Evolutionary conservation across 768 basidiomycete species (phyloP).

Genomic region (Collybia mongolica): DNA sequence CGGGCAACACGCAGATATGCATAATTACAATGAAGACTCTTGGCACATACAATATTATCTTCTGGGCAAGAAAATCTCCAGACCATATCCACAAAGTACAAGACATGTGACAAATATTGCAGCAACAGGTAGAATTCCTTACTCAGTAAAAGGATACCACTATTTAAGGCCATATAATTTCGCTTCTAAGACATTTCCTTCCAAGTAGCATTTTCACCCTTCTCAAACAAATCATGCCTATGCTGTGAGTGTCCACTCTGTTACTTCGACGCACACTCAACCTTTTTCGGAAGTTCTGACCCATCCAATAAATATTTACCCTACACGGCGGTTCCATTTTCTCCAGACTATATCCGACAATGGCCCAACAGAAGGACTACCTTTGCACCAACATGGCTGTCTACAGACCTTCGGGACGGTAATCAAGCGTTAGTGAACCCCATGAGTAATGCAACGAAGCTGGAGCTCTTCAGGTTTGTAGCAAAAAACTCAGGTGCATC

Average conservation of each 20-base stretch:
- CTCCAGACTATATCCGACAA: conserved; percentile 46
- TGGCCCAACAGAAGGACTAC: conserved; percentile 70
- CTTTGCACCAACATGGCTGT: conserved; percentile 77
- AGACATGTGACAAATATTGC: too few relatives aligned
- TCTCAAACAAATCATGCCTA: conserved; percentile 33
- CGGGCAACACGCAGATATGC: too few relatives aligned
- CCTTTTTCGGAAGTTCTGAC: conserved; percentile 40
- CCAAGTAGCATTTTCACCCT: too few relatives aligned
- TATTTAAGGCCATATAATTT: too few relatives aligned
- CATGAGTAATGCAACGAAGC: conserved; percentile 69
- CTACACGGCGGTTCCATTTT: conserved; percentile 62
- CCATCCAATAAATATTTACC: conserved; percentile 72
- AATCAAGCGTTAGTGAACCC: conserved; percentile 84
- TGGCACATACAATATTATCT: too few relatives aligned
- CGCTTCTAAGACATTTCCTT: too few relatives aligned
- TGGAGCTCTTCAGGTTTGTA: conserved; percentile 45
- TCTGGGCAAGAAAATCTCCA: too few relatives aligned
- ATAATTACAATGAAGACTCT: too few relatives aligned
- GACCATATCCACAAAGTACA: too few relatives aligned
- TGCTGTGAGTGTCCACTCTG: conserved; percentile 35
- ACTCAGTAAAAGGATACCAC: too few relatives aligned
- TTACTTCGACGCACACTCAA: not conserved
- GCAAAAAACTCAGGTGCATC: not conserved
- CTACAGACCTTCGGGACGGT: conserved; percentile 81
- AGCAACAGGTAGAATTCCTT: too few relatives aligned